Base-by-base conservation (phyloP, 441 rosid species). In the Bocquillonia castaneifolia region DNA sequence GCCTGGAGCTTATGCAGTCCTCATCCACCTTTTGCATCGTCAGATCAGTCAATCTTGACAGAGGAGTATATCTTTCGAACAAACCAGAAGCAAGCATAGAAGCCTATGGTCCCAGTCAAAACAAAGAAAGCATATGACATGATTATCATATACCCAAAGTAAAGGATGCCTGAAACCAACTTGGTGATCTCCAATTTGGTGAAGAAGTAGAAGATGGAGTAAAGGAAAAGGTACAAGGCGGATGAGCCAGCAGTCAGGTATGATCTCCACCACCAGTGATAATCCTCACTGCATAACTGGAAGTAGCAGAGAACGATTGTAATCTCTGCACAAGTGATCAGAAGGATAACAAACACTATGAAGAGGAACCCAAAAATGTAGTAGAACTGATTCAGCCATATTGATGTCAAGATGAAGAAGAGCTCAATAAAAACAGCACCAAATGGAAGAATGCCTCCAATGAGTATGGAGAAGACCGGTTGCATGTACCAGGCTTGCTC, bases 401-500 rank as follows among this genome's bases (percentile, higher is more conserved):
- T 92, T n/a, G 98, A 90, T 13, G 98, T 90, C 82, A 92, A 75
- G 77, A 90, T 92, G 85, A 92, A 92, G 90, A 92, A 92, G 60
- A 92, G 97, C 86, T 92, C 98, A 22, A 92, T 90, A 73, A 92
- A 92, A 69, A 92, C 98, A 8, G 98, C 97, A 13, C 97, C 98
- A 59, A 92, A 92, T 42, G 98, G 98, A 57, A 92, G 93, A 81
- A 92, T 88, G 78, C 98, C 97, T 69, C 98, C 98, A 18, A 92
- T 81, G 56, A 92, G 87, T 55, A 92, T 87, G 59, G 97, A 87
- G 86, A 92, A 92, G 69, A 81, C 83, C 0, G 97, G 97, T 80
- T 79, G 82, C 98, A 92, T 92, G 81, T 92, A 92, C 98, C 98
- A 92, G n/a, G 96, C 85, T 74, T 92, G 96, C 81, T 92, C 98